Conservation (phyloP, 108 stramenopile species). For the Poteriospumella lacustris region DNA sequence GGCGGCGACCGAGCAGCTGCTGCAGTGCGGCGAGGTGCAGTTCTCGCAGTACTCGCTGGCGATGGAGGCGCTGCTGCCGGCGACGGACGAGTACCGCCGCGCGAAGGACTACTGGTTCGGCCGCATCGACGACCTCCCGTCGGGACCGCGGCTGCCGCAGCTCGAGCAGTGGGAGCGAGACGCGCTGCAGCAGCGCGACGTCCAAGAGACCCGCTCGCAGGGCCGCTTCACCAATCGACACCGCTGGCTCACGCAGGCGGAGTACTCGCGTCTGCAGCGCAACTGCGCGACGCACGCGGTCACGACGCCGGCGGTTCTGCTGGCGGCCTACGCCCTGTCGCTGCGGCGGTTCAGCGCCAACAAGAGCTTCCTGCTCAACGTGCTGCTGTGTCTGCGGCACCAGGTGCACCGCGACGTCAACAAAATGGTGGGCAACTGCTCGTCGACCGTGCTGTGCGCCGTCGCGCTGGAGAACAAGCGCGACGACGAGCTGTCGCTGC, state of each 20-base stretch:
- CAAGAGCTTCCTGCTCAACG: conserved; percentile 9
- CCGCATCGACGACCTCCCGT: background rate
- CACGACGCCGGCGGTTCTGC: conserved; percentile 7
- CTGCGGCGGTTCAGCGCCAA: background rate
- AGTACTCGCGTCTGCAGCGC: background rate
- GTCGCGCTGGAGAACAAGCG: background rate
- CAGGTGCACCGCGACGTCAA: conserved; percentile 23
- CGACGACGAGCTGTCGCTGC: background rate
- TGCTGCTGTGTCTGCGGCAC: conserved; percentile 24
- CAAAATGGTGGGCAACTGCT: conserved; percentile 17
- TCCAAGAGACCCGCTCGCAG: too few species aligned
- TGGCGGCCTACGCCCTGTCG: conserved; percentile 15
- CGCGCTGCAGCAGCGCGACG: too few species aligned
- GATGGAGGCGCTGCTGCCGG: background rate
- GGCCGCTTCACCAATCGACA: conserved; percentile 1
- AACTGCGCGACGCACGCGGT: conserved; percentile 15
- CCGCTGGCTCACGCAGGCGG: conserved; percentile 1
- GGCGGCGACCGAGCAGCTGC: background rate
- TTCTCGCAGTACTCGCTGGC: background rate
- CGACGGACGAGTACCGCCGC: background rate
- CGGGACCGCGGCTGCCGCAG: background rate
- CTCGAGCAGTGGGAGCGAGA: background rate
- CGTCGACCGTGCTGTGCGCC: conserved; percentile 11
- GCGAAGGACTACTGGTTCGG: background rate
- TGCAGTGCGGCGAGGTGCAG: background rate